Conservation (phyloP, 441 rosid species). For the Capsella rubella region DNA sequence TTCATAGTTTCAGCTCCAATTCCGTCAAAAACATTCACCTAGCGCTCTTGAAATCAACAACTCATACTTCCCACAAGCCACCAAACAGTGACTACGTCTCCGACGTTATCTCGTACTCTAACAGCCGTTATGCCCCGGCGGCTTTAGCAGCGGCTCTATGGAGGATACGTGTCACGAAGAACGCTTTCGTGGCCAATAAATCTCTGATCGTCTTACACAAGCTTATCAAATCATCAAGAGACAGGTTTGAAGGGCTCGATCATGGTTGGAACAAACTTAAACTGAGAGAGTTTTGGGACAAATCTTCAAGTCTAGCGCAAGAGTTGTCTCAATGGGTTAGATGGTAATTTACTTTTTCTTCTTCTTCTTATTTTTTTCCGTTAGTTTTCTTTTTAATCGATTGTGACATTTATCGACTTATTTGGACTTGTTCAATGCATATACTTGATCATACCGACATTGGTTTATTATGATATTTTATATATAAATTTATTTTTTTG, state of each 20-base stretch:
- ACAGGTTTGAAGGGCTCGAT: slow-evolving; percentile 48
- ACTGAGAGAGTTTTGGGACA: slow-evolving; percentile 55
- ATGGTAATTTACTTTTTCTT: slow-evolving; percentile 63
- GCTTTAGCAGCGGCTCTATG: slow-evolving; percentile 34
- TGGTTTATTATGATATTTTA: background rate
- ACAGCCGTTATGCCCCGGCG: slow-evolving; percentile 32
- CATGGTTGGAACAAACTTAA: slow-evolving; percentile 60
- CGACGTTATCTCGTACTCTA: slow-evolving; percentile 41
- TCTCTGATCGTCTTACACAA: slow-evolving; percentile 63
- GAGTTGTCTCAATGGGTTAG: slow-evolving; percentile 70
- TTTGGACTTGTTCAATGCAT: slow-evolving; percentile 14
- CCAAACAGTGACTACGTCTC: slow-evolving; percentile 34
- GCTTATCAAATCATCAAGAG: slow-evolving; percentile 44
- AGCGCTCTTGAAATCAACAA: slow-evolving; percentile 42
- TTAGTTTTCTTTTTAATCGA: background rate
- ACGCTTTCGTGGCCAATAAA: slow-evolving; percentile 65
- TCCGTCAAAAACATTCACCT: slow-evolving; percentile 28
- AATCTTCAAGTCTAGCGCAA: slow-evolving; percentile 45
- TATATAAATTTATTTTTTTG: background rate
- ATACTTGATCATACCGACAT: slow-evolving; percentile 4
- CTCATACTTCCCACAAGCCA: slow-evolving; percentile 29
- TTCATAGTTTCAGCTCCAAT: slow-evolving; percentile 32
- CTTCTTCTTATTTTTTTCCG: background rate
- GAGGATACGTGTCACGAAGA: slow-evolving; percentile 51
- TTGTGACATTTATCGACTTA: slow-evolving; percentile 9